Evolutionary conservation across 257 asterid species (phyloP).

Genomic region (Nyctanthes arbortristis): DNA sequence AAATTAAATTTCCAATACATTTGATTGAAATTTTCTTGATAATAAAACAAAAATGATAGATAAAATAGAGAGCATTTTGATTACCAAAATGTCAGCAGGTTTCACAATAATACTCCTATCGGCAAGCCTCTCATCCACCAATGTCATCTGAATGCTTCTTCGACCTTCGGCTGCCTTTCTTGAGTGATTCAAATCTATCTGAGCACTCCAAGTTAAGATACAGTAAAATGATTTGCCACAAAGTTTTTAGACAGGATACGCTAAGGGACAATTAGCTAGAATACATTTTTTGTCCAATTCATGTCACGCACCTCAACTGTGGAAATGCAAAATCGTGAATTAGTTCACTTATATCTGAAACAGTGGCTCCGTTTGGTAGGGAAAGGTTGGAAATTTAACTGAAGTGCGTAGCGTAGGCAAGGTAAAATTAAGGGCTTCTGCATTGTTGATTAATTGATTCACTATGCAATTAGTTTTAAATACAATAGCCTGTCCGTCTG

Average conservation of each 20-base stretch:
- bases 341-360: neutral
- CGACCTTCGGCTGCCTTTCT: constrained; percentile 37
- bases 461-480: neutral
- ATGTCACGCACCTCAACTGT: neutral
- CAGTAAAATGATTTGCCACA: neutral
- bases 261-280: constrained; percentile 14
- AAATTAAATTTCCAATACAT: neutral
- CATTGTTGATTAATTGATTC: neutral
- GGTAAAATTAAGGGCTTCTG: neutral
- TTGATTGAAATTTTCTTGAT: constrained; percentile 2
- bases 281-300: neutral
- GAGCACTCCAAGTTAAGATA: constrained; percentile 21
- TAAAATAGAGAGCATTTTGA: constrained; percentile 9
- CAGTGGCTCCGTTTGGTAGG: neutral
- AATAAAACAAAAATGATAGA: constrained; percentile 6
- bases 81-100: constrained; percentile 88
- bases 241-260: neutral
- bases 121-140: constrained; percentile 50
- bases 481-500: neutral
- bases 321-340: neutral
- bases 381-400: neutral
- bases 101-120: constrained; percentile 43
- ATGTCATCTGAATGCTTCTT: constrained; percentile 51
- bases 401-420: neutral
- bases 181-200: constrained; percentile 40